Percentiles rank a stretch among this genome's conserved stretches.
phyloP scores from a whole-genome alignment of 345 rosid species.

The Camelina sativa region DNA sequence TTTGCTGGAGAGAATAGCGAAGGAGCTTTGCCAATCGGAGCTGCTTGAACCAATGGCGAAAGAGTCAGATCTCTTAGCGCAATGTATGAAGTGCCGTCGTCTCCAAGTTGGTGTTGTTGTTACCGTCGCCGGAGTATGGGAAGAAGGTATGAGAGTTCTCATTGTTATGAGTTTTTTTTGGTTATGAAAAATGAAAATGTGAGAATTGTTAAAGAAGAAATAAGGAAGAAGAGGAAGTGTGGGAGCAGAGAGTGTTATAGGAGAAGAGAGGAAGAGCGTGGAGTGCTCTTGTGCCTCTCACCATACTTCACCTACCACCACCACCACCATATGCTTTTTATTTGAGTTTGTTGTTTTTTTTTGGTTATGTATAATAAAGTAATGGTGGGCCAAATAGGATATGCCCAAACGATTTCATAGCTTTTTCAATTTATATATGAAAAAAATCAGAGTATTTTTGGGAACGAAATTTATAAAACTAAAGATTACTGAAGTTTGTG shows the following conservation, averaged over 20 bases:
- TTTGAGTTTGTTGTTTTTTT: too few relatives aligned
- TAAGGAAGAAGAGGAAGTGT: not conserved
- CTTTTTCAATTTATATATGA: too few relatives aligned
- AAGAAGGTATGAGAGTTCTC: conserved; percentile 50
- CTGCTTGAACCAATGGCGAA: conserved; percentile 44
- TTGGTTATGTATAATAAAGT: not conserved
- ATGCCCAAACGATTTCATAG: not conserved
- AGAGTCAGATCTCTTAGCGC: conserved; percentile 54
- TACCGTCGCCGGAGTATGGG: conserved; percentile 22
- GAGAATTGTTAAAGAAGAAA: too few relatives aligned
- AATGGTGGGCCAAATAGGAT: not conserved
- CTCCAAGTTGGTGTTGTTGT: not conserved
- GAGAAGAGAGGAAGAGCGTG: conserved; percentile 42
- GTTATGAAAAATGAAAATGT: not conserved
- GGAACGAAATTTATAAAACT: too few relatives aligned
- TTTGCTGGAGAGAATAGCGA: conserved; percentile 78
- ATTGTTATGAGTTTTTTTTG: not conserved
- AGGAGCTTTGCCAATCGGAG: conserved; percentile 84
- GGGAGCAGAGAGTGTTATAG: conserved; percentile 18
- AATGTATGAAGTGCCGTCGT: conserved; percentile 40
- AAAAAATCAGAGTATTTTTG: too few relatives aligned
- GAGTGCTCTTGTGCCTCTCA: conserved; percentile 35
- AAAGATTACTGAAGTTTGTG: too few relatives aligned
- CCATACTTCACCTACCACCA: conserved; percentile 29
- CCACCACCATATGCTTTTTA: not conserved